These are phyloP conservation scores for Lasiodiplodia sp. DNA, from an alignment of 2,329 filamentous ascomycete genomes.

Conservation along the genomic window DNA sequence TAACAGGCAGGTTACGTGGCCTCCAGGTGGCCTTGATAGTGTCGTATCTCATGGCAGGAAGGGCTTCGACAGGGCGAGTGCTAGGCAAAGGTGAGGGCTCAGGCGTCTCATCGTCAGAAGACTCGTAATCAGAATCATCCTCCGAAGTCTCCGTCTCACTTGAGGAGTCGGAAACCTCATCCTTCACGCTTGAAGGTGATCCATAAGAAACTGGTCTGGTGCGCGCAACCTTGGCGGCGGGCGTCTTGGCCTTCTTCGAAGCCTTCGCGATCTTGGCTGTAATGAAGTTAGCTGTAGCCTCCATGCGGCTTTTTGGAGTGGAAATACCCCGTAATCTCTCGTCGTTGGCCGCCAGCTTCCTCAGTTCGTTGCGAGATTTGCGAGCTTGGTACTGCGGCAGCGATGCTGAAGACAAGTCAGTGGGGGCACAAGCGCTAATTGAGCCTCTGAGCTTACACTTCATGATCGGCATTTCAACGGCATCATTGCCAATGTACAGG, in stretches of 20 bases:
- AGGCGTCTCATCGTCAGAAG: slow-evolving; percentile 60
- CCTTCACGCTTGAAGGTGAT: slow-evolving; percentile 32
- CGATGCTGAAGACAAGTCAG: slow-evolving; percentile 43
- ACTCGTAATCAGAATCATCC: slow-evolving; percentile 60
- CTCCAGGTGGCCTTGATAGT: slow-evolving; percentile 68
- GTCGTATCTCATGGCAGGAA: slow-evolving; percentile 64
- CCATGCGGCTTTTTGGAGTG: not conserved
- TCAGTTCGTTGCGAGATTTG: slow-evolving; percentile 56
- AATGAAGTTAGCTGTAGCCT: not conserved
- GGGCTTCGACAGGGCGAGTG: slow-evolving; percentile 59
- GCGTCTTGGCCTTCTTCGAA: slow-evolving; percentile 36
- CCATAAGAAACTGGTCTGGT: slow-evolving; percentile 22
- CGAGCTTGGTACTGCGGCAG: slow-evolving; percentile 53
- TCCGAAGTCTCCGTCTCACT: slow-evolving; percentile 56
- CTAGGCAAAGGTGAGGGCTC: slow-evolving; percentile 64
- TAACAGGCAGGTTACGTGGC: slow-evolving; percentile 58
- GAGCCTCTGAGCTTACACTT: slow-evolving; percentile 47
- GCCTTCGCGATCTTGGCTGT: slow-evolving; percentile 45
- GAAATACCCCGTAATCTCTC: slow-evolving; percentile 45
- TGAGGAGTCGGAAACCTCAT: slow-evolving; percentile 52
- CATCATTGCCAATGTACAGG: slow-evolving; percentile 52
- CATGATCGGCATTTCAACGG: slow-evolving; percentile 52
- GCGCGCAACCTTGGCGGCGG: slow-evolving; percentile 23
- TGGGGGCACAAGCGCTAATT: slow-evolving; percentile 8
- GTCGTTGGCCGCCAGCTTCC: slow-evolving; percentile 51